Conservation (phyloP, 257 asterid species). For the Marsdenia floribunda region DNA sequence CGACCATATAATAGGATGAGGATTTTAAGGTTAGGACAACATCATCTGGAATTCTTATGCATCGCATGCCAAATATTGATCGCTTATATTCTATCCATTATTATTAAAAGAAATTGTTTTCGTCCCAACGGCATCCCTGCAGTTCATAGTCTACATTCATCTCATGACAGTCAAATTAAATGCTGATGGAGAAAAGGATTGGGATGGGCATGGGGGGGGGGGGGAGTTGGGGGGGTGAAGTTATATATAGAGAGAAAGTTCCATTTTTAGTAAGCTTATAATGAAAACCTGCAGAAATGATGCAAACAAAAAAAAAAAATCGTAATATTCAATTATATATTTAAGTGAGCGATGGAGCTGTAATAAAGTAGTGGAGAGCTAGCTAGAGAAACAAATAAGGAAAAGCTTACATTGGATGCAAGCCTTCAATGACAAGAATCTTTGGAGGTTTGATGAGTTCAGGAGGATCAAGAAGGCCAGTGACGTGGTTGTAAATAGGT, state of each 20-base stretch:
- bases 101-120: too few relatives aligned
- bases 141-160: too few relatives aligned
- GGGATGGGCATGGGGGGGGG: too few relatives aligned
- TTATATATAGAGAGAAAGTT: too few relatives aligned
- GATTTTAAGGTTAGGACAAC: slow-evolving; percentile 8
- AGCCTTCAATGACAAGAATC: slow-evolving; percentile 93
- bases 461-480: slow-evolving; percentile 86
- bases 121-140: too few relatives aligned
- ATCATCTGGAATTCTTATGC: background rate
- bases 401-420: slow-evolving; percentile 94
- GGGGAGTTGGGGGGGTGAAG: too few relatives aligned
- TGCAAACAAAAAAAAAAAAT: background rate
- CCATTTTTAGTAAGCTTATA: too few relatives aligned
- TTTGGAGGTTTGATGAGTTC: slow-evolving; percentile 86
- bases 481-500: slow-evolving; percentile 87
- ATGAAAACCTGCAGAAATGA: too few relatives aligned
- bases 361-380: background rate
- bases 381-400: background rate
- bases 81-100: background rate
- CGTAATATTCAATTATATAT: too few relatives aligned
- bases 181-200: too few relatives aligned
- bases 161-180: too few relatives aligned
- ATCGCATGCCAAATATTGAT: background rate
- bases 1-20: slow-evolving; percentile 19
- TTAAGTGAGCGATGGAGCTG: background rate